These are phyloP conservation scores for Xylariaceae sp. DNA, from an alignment of 2,329 filamentous ascomycete genomes.

Conservation along the genomic window DNA sequence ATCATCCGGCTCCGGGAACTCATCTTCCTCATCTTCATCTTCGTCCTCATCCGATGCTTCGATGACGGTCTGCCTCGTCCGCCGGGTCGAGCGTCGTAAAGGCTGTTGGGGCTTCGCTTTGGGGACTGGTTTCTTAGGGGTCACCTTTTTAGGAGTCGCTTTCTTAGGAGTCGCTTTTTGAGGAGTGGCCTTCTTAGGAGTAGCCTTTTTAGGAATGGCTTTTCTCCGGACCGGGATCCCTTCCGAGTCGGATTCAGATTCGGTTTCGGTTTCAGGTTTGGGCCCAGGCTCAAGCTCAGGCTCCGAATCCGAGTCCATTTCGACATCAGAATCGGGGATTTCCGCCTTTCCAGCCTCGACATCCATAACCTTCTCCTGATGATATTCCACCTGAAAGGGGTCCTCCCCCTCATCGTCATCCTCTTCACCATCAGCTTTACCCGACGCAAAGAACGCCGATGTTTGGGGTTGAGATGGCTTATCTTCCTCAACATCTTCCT, in stretches of 20 bases:
- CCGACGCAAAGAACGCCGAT: slow-evolving; percentile 24
- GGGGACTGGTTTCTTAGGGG: slow-evolving; percentile 15
- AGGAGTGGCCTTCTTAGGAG: no score
- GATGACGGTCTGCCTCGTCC: slow-evolving; percentile 23
- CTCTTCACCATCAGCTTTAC: slow-evolving; percentile 16
- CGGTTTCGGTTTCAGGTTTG: slow-evolving; percentile 17
- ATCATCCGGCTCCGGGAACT: slow-evolving; percentile 19
- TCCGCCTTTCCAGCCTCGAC: slow-evolving; percentile 8
- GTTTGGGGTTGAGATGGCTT: slow-evolving; percentile 22
- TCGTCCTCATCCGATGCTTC: slow-evolving; percentile 23
- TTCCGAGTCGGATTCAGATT: no score
- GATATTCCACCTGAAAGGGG: slow-evolving; percentile 30
- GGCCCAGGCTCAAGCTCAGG: slow-evolving; percentile 11
- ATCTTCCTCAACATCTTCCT: slow-evolving; percentile 18
- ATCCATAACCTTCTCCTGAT: slow-evolving; percentile 11
- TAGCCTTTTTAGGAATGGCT: no score
- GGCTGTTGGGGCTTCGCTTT: slow-evolving; percentile 25
- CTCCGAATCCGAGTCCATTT: slow-evolving; percentile 12
- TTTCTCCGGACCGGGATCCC: no score
- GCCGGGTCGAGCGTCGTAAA: slow-evolving; percentile 21
- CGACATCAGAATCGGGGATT: slow-evolving; percentile 2
- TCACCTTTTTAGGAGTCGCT: no score
- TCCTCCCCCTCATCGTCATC: slow-evolving; percentile 26
- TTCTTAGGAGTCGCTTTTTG: no score
- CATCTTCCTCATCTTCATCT: slow-evolving; percentile 24